phyloP scores from a whole-genome alignment of 139 green algal genomes.

The Chlorella vulgaris region DNA sequence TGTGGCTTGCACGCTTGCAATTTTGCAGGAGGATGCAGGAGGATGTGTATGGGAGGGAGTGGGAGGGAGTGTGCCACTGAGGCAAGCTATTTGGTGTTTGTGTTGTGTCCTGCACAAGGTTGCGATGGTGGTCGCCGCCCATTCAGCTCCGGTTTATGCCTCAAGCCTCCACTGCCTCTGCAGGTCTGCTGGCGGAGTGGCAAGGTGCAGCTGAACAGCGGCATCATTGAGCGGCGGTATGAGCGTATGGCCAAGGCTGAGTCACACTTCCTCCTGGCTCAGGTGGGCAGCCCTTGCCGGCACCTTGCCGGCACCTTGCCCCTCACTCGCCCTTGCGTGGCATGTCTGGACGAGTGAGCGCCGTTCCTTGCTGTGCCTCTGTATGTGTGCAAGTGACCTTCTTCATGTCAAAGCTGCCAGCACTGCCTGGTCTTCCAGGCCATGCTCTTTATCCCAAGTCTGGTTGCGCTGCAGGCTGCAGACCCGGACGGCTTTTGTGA shows the following conservation, averaged over 20 bases:
- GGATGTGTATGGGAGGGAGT: too few relatives aligned
- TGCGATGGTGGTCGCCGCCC: too few relatives aligned
- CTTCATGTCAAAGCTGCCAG: not conserved
- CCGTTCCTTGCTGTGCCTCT: not conserved
- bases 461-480: slow-evolving; percentile 29
- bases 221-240: slow-evolving; percentile 68
- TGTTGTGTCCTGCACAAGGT: too few relatives aligned
- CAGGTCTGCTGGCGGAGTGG: slow-evolving; percentile 46
- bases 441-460: not conserved
- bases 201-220: slow-evolving; percentile 85
- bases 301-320: too few relatives aligned
- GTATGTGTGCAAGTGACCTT: not conserved
- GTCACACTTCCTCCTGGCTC: slow-evolving; percentile 57
- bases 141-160: too few relatives aligned
- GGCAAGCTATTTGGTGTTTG: too few relatives aligned
- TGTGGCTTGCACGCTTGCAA: too few relatives aligned
- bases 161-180: too few relatives aligned
- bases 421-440: not conserved
- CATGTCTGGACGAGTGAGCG: not conserved
- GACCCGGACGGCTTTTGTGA: slow-evolving; percentile 77
- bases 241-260: slow-evolving; percentile 51
- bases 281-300: not conserved
- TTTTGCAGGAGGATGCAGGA: too few relatives aligned
- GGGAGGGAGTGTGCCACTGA: too few relatives aligned
- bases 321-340: not conserved